phyloP scores from a whole-genome alignment of 2,329 filamentous ascomycete species.

The Fusarium incarnatum region DNA sequence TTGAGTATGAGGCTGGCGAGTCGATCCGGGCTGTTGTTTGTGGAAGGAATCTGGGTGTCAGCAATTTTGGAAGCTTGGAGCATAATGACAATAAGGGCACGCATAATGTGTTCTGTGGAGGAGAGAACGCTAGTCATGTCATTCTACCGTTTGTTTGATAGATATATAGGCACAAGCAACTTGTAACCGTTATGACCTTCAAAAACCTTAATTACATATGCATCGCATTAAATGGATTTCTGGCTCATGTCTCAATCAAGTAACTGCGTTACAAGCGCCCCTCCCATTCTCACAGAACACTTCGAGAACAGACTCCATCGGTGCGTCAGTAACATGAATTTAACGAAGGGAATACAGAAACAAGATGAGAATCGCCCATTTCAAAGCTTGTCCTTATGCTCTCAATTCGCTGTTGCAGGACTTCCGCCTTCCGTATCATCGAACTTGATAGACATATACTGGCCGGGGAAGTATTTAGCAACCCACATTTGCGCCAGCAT shows the following conservation, averaged over 20 bases:
- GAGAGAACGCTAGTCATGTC: background rate
- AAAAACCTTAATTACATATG: no score
- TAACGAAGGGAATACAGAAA: background rate
- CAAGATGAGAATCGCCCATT: no score
- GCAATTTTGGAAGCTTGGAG: conserved; percentile 19
- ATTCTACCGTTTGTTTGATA: conserved; percentile 4
- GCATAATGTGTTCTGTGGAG: background rate
- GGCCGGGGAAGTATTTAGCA: conserved; percentile 31
- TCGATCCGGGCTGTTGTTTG: background rate
- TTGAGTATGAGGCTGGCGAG: conserved; percentile 16
- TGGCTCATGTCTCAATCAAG: no score
- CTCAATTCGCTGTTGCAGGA: background rate
- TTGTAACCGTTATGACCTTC: no score
- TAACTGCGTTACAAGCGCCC: no score
- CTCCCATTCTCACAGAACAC: no score
- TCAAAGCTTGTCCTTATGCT: background rate
- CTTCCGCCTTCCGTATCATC: conserved; percentile 3
- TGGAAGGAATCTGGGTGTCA: conserved; percentile 6
- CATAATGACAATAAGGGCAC: conserved; percentile 16
- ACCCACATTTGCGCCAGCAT: conserved; percentile 36
- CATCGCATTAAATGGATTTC: no score
- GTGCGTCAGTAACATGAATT: no score
- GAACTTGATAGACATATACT: conserved; percentile 23
- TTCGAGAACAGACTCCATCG: no score
- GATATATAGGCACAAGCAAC: no score